Conservation (phyloP, 192 early-diverging fungal genomes). For the Coemansia sp. region DNA sequence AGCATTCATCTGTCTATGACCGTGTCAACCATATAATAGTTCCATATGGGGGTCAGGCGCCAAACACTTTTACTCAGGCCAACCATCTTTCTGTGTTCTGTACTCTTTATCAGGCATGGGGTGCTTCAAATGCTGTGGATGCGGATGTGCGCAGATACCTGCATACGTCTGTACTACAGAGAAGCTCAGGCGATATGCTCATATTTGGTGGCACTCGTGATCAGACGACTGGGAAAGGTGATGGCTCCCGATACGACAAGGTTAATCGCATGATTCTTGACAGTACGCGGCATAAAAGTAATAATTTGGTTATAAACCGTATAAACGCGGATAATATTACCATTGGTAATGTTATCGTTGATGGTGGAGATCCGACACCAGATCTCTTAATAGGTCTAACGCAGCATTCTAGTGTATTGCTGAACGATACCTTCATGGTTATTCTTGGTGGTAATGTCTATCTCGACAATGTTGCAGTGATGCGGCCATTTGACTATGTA, state of each 20-base stretch:
- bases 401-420: constrained; percentile 33
- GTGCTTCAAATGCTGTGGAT: constrained; percentile 34
- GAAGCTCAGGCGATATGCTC: constrained; percentile 39
- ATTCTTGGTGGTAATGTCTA: constrained; percentile 39
- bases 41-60: constrained; percentile 41
- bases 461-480: constrained; percentile 8
- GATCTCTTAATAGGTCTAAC: constrained; percentile 11
- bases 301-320: neutral
- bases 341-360: constrained; percentile 25
- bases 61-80: constrained; percentile 30
- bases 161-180: constrained; percentile 40
- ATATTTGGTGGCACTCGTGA: constrained; percentile 48
- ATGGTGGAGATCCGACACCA: constrained; percentile 27
- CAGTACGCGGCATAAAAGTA: constrained; percentile 9
- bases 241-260: constrained; percentile 23
- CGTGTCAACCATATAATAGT: constrained; percentile 36
- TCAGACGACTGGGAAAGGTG: constrained; percentile 18
- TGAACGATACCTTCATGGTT: constrained; percentile 45
- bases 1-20: constrained; percentile 47
- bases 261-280: constrained; percentile 43
- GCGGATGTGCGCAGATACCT: constrained; percentile 30
- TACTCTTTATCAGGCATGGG: constrained; percentile 45
- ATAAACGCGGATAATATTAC: neutral
- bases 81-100: constrained; percentile 34
- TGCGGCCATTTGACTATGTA: constrained; percentile 19